phyloP scores from a whole-genome alignment of 768 basidiomycete genomes.

The Amanita pseudoporphyria region DNA sequence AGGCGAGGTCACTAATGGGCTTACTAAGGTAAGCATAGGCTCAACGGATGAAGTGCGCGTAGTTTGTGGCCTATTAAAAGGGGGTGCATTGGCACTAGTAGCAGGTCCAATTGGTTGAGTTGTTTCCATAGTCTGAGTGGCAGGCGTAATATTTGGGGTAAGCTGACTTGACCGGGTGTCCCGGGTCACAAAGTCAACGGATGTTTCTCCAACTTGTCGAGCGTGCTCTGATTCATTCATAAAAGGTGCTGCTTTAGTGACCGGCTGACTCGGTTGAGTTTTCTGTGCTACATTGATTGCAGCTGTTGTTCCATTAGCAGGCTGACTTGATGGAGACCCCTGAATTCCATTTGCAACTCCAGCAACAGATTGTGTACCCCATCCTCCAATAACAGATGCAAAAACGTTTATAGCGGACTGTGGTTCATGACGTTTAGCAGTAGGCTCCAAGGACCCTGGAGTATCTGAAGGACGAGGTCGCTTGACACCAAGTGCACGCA shows the following conservation, averaged over 20 bases:
- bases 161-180: background rate
- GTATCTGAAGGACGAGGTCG: background rate
- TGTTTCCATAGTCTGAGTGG: background rate
- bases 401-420: background rate
- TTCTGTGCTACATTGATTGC: background rate
- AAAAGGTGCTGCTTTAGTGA: too few relatives aligned
- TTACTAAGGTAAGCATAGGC: background rate
- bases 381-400: background rate
- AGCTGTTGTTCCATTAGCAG: background rate
- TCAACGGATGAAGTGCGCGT: background rate
- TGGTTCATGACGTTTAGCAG: slow-evolving; percentile 1
- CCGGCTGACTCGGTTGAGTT: too few relatives aligned
- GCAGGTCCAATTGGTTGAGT: too few relatives aligned
- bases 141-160: background rate
- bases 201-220: too few relatives aligned
- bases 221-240: background rate
- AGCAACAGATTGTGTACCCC: background rate
- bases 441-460: background rate
- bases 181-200: background rate
- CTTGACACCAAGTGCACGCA: slow-evolving; percentile 36
- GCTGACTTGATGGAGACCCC: background rate
- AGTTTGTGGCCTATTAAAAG: background rate
- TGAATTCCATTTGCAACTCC: background rate
- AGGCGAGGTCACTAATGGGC: background rate
- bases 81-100: background rate